Base-by-base conservation (phyloP, 2,329 filamentous ascomycete genomes). In the Colletotrichum sp. region DNA sequence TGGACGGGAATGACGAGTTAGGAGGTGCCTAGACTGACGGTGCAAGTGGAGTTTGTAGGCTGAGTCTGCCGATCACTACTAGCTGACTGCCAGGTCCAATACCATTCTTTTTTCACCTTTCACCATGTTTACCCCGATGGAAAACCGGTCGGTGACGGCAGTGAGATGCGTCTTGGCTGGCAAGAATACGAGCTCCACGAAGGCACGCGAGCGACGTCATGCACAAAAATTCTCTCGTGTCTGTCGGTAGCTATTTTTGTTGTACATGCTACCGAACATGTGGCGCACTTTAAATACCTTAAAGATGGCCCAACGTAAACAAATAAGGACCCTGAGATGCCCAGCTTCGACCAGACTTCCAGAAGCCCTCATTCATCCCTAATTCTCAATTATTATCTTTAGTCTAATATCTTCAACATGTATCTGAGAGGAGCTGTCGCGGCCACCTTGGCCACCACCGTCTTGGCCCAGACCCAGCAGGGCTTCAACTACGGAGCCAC, bases 401-500 rank as follows among this genome's bases (percentile, higher is more conserved):
- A 32, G 60, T 15, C 12, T 60, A 66, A 73, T 36, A 28, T 8
- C 21, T 49, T 32, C 24, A 49, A 15, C 4, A 76, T 76, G 74
- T 69, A 30, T 34, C 18, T 65, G 24, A 62, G 34, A 39, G 36
- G 26, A 10, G 64, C 59, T 34, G 8, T 76, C 28, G 57, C 52
- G 8, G 70, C 59, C 64, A 30, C 63, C 36, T 28, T 76, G 59
- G 74, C 64, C 24, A 73, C 70, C 57, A 66, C 70, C n/a, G 64
- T 60, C 64, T 5, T 68, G 57, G 74, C 74, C 59, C 64, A 68
- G 32, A 30, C 49, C 15, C 74, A 57, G 68, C 69, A 73, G 59
- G 76, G 76, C 16, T 77, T 77, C 55, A 76, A 76, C 74, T 77
- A 76, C 36, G 76, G 76, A 49, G 73, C 76, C 36, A 76, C 73